Evolutionary conservation across 805 yeast genomes (phyloP), one percentile per base, ranked within the genome.

Genomic region (Kluyveromyces nonfermentans): DNA sequence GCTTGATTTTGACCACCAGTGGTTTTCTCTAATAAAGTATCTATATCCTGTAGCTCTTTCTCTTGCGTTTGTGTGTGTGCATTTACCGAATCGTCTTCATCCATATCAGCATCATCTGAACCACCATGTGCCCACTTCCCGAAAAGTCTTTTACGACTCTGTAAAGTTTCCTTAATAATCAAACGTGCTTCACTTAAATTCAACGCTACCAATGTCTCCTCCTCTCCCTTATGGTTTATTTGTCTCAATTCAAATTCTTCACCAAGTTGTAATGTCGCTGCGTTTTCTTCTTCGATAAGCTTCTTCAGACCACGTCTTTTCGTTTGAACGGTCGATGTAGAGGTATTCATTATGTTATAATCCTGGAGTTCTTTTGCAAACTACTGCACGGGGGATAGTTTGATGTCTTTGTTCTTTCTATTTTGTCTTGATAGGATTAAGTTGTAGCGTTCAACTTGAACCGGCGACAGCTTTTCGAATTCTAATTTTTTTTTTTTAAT

Each of bases 181-280:
- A 93, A 74, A 50, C 97, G 72, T 1, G 97, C 89, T 59, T 93
- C 97, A 21, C 94, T 82, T 39, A 89, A 68, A 63, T 89, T 90
- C 52, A 93, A 71, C 1, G 97, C 86, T 49, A 85, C 83, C 46
- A 93, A 72, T 49, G 81, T 85, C 46, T 79, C 82, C 44, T 75
- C 77, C 46, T 78, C 77, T 16, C 96, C 96, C 42, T 80, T 80
- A 61, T 89, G 89, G 50, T 85, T 82, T 32, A 81, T 66, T 61
- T 89, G 97, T 30, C 75, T 77, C 42, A 83, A 65, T 54, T 82
- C 89, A 59, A 93, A 93, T 67, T 93, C 98, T 21, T 95, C 90
- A 8, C 98, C 98, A 45, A 93, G 74, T 57, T 84, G 82, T 53
- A 93, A 73, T 41, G 76, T 74, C 0, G 96, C 79, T 0, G 97